Evolutionary conservation across 176 grass and related monocot species (phyloP).

Genomic region (Echinochloa phyllopogon): DNA sequence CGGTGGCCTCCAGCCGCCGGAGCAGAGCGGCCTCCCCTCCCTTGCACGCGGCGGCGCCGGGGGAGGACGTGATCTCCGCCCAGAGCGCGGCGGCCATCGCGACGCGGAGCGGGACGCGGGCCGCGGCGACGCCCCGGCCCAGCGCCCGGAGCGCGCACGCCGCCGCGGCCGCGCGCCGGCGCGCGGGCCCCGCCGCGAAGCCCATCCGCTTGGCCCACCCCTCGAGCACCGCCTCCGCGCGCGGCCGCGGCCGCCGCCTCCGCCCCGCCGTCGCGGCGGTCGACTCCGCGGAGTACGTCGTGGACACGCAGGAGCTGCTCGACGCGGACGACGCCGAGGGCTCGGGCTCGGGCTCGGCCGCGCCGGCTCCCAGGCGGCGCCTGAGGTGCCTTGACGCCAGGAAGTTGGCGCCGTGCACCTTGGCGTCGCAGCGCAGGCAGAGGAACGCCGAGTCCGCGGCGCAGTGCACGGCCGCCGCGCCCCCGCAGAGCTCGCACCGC

Average conservation of each 20-base stretch:
- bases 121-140: conserved; percentile 28
- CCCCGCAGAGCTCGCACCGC: conserved; percentile 68
- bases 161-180: conserved; percentile 13
- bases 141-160: conserved; percentile 23
- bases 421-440: conserved; percentile 73
- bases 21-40: conserved; percentile 29
- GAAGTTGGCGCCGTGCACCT: conserved; percentile 93
- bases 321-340: conserved; percentile 29
- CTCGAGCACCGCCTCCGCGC: conserved; percentile 45
- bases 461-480: conserved; percentile 76
- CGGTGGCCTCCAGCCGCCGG: conserved; percentile 44
- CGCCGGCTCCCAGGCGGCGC: conserved; percentile 33
- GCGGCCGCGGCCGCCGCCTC: neutral
- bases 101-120: conserved; percentile 44
- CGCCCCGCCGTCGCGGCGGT: neutral
- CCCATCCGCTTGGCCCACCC: conserved; percentile 54
- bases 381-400: conserved; percentile 79
- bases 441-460: conserved; percentile 80
- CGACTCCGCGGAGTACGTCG: conserved; percentile 44
- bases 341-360: neutral
- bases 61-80: conserved; percentile 14
- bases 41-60: no score
- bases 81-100: conserved; percentile 64
- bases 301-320: conserved; percentile 53
- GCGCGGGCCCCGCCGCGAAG: neutral